phyloP scores from a whole-genome alignment of 176 grass and related monocot genomes.

The Melocanna baccifera region DNA sequence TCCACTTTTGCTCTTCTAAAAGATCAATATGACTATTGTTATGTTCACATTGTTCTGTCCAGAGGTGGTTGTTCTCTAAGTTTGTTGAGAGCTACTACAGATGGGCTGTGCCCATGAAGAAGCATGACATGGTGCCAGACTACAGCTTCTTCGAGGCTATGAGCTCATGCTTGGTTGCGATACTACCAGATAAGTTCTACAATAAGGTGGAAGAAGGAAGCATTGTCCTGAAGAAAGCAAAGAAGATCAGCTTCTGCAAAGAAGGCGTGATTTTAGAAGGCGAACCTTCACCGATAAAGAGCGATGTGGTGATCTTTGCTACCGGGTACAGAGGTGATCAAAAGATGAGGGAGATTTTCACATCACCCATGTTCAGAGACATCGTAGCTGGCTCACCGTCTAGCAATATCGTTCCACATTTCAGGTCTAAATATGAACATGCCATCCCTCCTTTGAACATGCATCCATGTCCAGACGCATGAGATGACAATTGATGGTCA shows the following conservation, averaged over 20 bases:
- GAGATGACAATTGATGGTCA: no score
- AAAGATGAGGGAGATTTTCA: conserved; percentile 46
- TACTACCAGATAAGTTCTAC: conserved; percentile 42
- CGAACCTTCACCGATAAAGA: neutral
- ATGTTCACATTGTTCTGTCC: neutral
- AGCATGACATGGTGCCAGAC: conserved; percentile 49
- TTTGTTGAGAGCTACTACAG: conserved; percentile 49
- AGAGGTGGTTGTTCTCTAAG: conserved; percentile 44
- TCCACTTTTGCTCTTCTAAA: no score
- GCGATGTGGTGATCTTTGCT: conserved; percentile 41
- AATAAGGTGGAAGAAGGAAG: conserved; percentile 47
- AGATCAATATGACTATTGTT: no score
- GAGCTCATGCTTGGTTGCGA: conserved; percentile 13
- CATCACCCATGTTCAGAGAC: conserved; percentile 32
- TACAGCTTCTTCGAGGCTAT: conserved; percentile 40
- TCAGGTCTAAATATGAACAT: no score
- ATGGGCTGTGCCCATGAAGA: conserved; percentile 27
- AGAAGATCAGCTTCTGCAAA: conserved; percentile 45
- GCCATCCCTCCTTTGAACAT: no score
- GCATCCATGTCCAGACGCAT: no score
- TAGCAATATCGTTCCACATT: no score
- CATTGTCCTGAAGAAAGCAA: conserved; percentile 45
- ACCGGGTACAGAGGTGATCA: conserved; percentile 40
- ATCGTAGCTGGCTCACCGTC: conserved; percentile 32
- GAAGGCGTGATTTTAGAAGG: conserved; percentile 37